Evolutionary conservation across 306 rosid species (phyloP).

Genomic region (Crataegus laevigata): DNA sequence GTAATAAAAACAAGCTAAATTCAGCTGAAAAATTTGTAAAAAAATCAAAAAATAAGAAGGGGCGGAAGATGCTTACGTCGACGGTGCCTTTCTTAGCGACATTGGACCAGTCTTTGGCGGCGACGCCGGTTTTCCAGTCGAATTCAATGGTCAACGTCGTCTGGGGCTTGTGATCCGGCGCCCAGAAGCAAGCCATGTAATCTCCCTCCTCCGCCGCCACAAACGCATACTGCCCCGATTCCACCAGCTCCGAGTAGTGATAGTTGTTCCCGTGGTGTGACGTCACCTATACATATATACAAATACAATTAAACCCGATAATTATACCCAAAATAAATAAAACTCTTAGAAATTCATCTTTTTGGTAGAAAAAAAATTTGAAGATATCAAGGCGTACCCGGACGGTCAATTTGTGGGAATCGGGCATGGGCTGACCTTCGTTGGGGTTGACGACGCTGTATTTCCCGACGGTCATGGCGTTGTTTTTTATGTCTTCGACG

Average conservation of each 20-base stretch:
- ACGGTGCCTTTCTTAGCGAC: constrained; percentile 93
- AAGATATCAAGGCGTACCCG: constrained; percentile 39
- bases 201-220: constrained; percentile 71
- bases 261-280: constrained; percentile 63
- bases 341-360: not conserved
- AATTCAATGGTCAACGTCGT: constrained; percentile 58
- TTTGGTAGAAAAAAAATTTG: not conserved
- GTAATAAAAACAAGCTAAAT: not conserved
- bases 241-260: constrained; percentile 63
- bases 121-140: constrained; percentile 90
- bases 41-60: not conserved
- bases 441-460: constrained; percentile 56
- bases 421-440: constrained; percentile 65
- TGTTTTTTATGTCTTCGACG: constrained; percentile 76
- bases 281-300: constrained; percentile 53
- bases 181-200: constrained; percentile 87
- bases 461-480: constrained; percentile 85
- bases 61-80: constrained; percentile 48
- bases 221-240: constrained; percentile 64
- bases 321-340: not conserved
- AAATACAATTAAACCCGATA: not conserved
- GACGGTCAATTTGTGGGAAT: constrained; percentile 65
- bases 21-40: not conserved
- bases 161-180: constrained; percentile 52
- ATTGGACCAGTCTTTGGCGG: constrained; percentile 89